A percentile compares a stretch with the other conserved stretches of the same genome.
These are phyloP conservation scores for Prunus salicina DNA, from an alignment of 306 rosid species.

Conservation along the genomic window DNA sequence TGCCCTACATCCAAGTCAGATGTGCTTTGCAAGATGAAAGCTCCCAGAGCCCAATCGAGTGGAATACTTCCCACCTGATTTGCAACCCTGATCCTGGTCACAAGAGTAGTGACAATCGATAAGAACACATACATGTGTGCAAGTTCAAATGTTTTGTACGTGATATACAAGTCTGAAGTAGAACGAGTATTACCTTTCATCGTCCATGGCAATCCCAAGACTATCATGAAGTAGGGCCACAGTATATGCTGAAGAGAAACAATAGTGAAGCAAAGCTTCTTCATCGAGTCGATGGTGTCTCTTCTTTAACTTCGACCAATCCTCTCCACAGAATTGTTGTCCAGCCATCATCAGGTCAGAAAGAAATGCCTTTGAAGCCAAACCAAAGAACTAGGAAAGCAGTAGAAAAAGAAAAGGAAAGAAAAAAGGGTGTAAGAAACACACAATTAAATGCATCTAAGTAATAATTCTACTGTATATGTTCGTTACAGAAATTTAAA, in stretches of 20 bases:
- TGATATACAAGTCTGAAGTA: background rate
- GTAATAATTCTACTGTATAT: background rate
- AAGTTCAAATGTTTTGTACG: background rate
- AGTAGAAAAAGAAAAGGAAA: constrained; percentile 9
- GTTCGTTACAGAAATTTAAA: background rate
- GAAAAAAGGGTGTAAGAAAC: constrained; percentile 5
- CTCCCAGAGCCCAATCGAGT: constrained; percentile 99
- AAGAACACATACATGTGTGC: background rate
- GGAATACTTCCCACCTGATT: constrained; percentile 75
- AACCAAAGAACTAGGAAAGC: constrained; percentile 64
- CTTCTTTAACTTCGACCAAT: constrained; percentile 66
- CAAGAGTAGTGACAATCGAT: constrained; percentile 21
- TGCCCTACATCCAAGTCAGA: constrained; percentile 42
- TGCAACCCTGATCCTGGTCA: constrained; percentile 64
- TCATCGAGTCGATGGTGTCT: constrained; percentile 47
- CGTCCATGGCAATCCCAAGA: constrained; percentile 78
- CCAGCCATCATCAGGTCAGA: constrained; percentile 80
- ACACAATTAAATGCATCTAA: constrained; percentile 6
- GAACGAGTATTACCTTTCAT: constrained; percentile 57
- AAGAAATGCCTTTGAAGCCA: constrained; percentile 62
- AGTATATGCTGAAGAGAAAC: constrained; percentile 94
- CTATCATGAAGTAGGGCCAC: constrained; percentile 96
- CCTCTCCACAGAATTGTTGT: constrained; percentile 74
- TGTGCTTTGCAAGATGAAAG: constrained; percentile 82
- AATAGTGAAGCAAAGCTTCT: constrained; percentile 78